Percentiles rank a stretch among this genome's conserved stretches.
Conservation (phyloP, 176 grass and related monocot species). For the Otatea glauca region DNA sequence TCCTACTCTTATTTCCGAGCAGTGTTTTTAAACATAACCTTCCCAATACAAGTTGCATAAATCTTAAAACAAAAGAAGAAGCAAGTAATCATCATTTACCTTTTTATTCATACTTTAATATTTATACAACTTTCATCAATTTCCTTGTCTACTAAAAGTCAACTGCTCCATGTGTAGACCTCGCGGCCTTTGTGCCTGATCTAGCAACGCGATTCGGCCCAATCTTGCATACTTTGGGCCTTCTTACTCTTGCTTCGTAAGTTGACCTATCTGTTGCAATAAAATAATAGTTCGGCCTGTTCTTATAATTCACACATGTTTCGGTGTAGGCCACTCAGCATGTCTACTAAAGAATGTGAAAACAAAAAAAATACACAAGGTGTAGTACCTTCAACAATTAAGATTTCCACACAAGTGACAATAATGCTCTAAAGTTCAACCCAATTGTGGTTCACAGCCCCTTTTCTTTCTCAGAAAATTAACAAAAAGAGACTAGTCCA, state of each 20-base stretch:
- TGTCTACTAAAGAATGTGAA: background rate
- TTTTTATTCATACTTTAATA: too few species aligned
- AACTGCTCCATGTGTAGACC: too few species aligned
- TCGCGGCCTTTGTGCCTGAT: too few species aligned
- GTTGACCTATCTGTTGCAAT: background rate
- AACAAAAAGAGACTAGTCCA: background rate
- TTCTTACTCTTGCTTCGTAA: background rate
- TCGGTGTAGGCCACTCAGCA: background rate
- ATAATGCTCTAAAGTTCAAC: background rate
- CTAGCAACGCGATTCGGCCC: too few species aligned
- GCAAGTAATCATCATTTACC: too few species aligned
- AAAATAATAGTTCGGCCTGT: background rate
- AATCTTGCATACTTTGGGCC: background rate
- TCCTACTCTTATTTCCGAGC: too few species aligned
- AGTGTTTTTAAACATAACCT: too few species aligned
- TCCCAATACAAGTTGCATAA: too few species aligned
- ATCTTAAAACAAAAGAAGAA: too few species aligned
- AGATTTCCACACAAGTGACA: background rate
- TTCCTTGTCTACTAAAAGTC: too few species aligned
- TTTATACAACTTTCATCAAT: too few species aligned
- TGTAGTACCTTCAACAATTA: background rate
- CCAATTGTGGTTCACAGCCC: constrained; percentile 5
- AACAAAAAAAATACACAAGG: background rate
- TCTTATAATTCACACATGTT: background rate
- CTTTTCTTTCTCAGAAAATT: background rate